Base-by-base conservation (phyloP, 805 yeast species). In the Myxozyma geophila region DNA sequence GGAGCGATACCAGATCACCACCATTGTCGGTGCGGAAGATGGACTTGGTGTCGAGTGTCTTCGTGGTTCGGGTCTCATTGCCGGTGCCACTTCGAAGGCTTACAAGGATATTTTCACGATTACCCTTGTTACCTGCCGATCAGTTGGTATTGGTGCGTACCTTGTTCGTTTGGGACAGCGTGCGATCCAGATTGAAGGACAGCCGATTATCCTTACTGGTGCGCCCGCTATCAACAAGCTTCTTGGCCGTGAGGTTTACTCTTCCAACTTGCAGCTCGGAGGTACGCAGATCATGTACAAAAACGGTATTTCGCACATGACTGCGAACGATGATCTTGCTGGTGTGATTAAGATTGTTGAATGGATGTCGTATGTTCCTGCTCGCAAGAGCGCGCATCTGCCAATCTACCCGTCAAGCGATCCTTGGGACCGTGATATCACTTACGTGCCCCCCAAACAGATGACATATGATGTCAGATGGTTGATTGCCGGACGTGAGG, bases 81-180 rank as follows among this genome's bases (percentile, higher is more conserved):
- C 99, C 23, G 99, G 99, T 79, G 97, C 96, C 36, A 95, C 99
- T 53, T 90, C 98, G 12, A 87, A 91, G 76, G 99, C 99, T 21
- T 95, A 95, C 85, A 89, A 90, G 77, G 99, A 95, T 75, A 95
- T 95, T 67, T 95, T 95, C 82, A 95, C 99, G 21, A 86, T 92
- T 64, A 93, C 99, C n/a, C 83, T 95, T 77, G 99, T 95, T 60
- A 95, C 99, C n/a, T 92, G 98, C 81, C 88, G 99, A 83, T 92
- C 98, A 58, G 99, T 95, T 73, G 99, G 99, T 87, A 95, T 95
- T 77, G 99, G 99, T 82, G 99, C 99, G 52, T 95, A 95, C 76
- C 83, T 95, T 76, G 99, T 95, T 48, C 89, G 99, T 79, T 84
- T 95, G 70, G 99, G 99, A 74, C 98, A 95, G 83, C 89, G 99